Percentiles rank a stretch among this genome's conserved stretches.
phyloP scores from a whole-genome alignment of 78 protist genomes.

The Salpingoeca rosetta region DNA sequence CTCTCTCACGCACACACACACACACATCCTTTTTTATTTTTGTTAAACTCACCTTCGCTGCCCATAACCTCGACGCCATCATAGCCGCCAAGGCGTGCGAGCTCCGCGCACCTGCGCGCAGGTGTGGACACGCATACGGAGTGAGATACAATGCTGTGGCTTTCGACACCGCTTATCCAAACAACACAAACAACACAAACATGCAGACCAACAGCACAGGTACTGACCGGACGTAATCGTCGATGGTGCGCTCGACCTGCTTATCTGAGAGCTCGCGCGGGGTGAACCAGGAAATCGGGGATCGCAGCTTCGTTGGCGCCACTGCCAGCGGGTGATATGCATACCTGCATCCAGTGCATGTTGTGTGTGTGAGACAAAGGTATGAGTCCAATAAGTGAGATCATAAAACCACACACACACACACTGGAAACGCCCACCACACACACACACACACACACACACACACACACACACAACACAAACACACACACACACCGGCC shows the following conservation, averaged over 20 bases:
- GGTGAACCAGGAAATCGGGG: slow-evolving; percentile 42
- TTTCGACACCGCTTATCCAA: too few relatives aligned
- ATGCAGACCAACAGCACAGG: background rate
- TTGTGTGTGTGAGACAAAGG: background rate
- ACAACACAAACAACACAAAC: background rate
- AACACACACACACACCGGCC: slow-evolving; percentile 8
- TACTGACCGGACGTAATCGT: background rate
- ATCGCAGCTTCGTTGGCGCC: slow-evolving; percentile 6
- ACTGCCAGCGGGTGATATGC: slow-evolving; percentile 27
- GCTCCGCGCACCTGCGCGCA: slow-evolving; percentile 17
- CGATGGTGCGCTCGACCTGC: slow-evolving; percentile 26
- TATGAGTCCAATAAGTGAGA: too few relatives aligned
- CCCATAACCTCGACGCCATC: slow-evolving; percentile 57
- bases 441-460: too few relatives aligned
- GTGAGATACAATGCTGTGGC: too few relatives aligned
- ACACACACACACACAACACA: too few relatives aligned
- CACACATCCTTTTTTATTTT: too few relatives aligned
- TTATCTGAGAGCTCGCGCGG: slow-evolving; percentile 16
- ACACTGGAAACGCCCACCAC: too few relatives aligned
- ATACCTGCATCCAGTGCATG: slow-evolving; percentile 9
- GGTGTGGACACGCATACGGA: background rate
- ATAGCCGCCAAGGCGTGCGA: slow-evolving; percentile 53
- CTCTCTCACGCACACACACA: too few relatives aligned
- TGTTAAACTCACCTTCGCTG: background rate
- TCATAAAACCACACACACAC: too few relatives aligned